Base-by-base conservation (phyloP, 768 basidiomycete genomes). In the Termitomyces sp. region DNA sequence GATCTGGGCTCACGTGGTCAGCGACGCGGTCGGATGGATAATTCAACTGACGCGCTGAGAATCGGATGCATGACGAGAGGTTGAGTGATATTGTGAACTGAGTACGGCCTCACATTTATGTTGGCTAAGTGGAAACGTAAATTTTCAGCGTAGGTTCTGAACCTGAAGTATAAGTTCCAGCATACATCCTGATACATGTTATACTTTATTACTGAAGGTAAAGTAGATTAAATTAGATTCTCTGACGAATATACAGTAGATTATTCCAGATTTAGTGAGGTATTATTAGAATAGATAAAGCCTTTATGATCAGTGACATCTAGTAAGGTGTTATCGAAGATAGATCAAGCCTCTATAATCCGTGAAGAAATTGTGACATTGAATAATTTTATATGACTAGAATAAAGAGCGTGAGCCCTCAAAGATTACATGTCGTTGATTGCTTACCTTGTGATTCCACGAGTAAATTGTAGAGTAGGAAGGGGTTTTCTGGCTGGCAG, bases 371-470 rank as follows among this genome's bases (percentile, higher is more conserved):
- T 63, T 17, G n/a, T 43, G 23, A 66, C 53, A n/a, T 61, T 47
- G 42, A 68, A 68, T 4, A 56, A 57, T 58, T 63, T 58, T 30
- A 68, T 67, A 59, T 65, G 64, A 48, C 67, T 67, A 53, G 17
- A 30, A n/a, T 14, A 44, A 23, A 19, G 8, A 33, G 28, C 1
- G 37, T 33, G 42, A 55, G 9, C 10, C 30, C 10, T 45, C 14
- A 11, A 41, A 5, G 17, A 8, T 8, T 38, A 30, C 42, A 17
- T 11, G 45, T n/a, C 0, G 15, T 35, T 21, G 19, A 7, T 19
- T 19, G 59, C 57, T 50, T n/a, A 71, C 70, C 70, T 71, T 7
- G 70, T 72, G 14, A 67, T 66, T 28, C 69, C 71, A 9, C 62
- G 48, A 6, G 69, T 71, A 53, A 69, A 72, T 30, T 67, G 62